These are phyloP conservation scores for Yamadazyma tumulicola DNA, from an alignment of 805 yeast genomes.

Conservation along the genomic window DNA sequence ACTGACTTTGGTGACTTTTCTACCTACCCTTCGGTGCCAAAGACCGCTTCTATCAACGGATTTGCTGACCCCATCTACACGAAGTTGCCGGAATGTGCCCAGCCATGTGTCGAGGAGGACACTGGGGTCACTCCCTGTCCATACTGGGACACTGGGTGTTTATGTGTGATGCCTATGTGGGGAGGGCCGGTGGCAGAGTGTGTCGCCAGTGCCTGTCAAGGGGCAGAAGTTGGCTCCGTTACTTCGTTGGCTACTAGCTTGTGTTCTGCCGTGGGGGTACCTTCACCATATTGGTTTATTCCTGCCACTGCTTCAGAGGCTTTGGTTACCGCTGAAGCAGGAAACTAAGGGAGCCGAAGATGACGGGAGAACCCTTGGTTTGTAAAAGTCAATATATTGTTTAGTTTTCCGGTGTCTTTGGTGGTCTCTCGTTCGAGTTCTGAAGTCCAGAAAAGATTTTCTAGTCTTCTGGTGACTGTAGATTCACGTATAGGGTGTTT, in stretches of 20 bases:
- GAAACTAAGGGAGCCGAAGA: no score
- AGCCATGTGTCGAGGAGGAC: conserved; percentile 26
- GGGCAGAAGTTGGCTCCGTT: conserved; percentile 25
- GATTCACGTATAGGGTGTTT: not conserved
- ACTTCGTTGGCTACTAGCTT: conserved; percentile 22
- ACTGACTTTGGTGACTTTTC: conserved; percentile 19
- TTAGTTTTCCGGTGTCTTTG: not conserved
- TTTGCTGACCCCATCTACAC: conserved; percentile 35
- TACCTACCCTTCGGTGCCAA: conserved; percentile 32
- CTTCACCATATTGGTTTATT: conserved; percentile 31
- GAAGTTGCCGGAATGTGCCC: conserved; percentile 33
- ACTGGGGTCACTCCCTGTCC: conserved; percentile 41
- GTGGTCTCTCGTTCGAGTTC: no score
- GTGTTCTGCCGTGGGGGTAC: conserved; percentile 25
- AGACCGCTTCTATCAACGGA: conserved; percentile 41
- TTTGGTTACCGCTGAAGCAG: conserved; percentile 20
- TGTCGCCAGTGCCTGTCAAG: conserved; percentile 35
- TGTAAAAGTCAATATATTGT: not conserved
- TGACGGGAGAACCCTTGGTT: not conserved
- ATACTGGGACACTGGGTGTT: conserved; percentile 45
- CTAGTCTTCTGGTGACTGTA: no score
- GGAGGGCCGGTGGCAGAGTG: conserved; percentile 30
- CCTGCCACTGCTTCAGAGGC: conserved; percentile 19
- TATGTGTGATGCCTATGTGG: conserved; percentile 38
- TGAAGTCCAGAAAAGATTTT: no score